A percentile compares a stretch with the other conserved stretches of the same genome.
These are phyloP conservation scores for Clonostachys byssicola DNA, from an alignment of 2,329 filamentous ascomycete species.

Conservation along the genomic window DNA sequence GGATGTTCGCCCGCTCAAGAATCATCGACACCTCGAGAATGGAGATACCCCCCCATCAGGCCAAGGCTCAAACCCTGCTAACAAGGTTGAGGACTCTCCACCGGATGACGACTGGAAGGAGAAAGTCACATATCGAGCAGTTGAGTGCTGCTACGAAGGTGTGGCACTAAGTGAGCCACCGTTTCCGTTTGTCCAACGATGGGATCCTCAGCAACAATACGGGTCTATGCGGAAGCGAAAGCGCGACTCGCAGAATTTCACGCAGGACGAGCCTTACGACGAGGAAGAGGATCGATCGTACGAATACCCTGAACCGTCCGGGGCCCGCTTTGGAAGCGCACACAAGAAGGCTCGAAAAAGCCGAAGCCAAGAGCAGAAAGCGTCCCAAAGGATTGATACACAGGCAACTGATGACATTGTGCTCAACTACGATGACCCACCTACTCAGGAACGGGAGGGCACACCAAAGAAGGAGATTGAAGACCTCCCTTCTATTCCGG, in stretches of 20 bases:
- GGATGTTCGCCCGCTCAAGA: slow-evolving; percentile 36
- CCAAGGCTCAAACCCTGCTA: slow-evolving; percentile 2
- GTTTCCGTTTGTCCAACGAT: slow-evolving; percentile 85
- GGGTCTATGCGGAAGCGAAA: slow-evolving; percentile 43
- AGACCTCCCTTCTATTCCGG: slow-evolving; percentile 61
- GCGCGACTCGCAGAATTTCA: slow-evolving; percentile 27
- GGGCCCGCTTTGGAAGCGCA: slow-evolving; percentile 16
- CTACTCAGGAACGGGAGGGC: slow-evolving; percentile 33
- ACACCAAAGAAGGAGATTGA: slow-evolving; percentile 32
- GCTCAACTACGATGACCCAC: slow-evolving; percentile 33
- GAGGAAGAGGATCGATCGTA: slow-evolving; percentile 14
- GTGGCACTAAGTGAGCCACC: slow-evolving; percentile 71
- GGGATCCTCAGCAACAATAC: slow-evolving; percentile 70
- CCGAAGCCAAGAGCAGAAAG: slow-evolving; percentile 6
- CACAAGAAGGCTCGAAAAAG: slow-evolving; percentile 19
- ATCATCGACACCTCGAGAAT: slow-evolving; percentile 21
- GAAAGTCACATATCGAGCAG: slow-evolving; percentile 71
- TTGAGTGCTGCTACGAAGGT: slow-evolving; percentile 76
- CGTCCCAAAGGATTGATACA: slow-evolving; percentile 3
- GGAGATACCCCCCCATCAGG: slow-evolving; percentile 1
- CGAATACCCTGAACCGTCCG: slow-evolving; percentile 15
- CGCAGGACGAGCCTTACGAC: slow-evolving; percentile 1
- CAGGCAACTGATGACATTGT: slow-evolving; percentile 18
- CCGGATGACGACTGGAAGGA: slow-evolving; percentile 56
- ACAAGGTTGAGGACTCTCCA: neutral